Conservation (phyloP, 2,329 filamentous ascomycete genomes). For the Metarhizium guizhouense region DNA sequence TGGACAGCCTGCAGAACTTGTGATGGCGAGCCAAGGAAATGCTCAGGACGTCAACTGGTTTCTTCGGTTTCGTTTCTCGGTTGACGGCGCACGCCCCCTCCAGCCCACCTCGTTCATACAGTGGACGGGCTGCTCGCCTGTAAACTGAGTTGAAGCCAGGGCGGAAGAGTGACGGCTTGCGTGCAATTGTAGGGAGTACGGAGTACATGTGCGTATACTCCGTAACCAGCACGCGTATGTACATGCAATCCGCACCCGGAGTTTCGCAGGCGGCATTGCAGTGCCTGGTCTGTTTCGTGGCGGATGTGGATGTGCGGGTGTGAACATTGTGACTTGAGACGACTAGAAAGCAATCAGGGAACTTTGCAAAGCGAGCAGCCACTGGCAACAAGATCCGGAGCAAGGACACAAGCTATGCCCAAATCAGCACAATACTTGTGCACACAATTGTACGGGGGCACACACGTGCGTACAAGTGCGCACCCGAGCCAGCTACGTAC, state of each 20-base stretch:
- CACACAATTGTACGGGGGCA: no score
- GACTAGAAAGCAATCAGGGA: not conserved
- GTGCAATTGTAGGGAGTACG: not conserved
- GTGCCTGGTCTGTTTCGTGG: not conserved
- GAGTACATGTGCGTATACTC: not conserved
- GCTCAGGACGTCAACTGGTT: not conserved
- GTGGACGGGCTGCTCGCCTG: not conserved
- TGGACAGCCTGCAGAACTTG: not conserved
- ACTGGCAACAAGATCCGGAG: not conserved
- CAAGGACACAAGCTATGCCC: not conserved
- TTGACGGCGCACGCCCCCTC: not conserved
- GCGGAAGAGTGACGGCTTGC: not conserved
- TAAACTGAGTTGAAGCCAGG: not conserved
- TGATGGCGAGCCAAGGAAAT: not conserved
- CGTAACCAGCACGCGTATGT: no score
- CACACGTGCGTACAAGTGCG: no score
- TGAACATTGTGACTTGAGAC: not conserved
- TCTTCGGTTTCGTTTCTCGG: not conserved
- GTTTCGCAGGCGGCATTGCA: not conserved
- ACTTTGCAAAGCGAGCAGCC: not conserved
- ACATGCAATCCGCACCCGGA: not conserved
- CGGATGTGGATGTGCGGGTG: not conserved
- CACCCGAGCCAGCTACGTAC: no score
- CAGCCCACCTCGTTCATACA: not conserved
- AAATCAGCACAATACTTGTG: no score